Conservation (phyloP, 2,329 filamentous ascomycete species). For the Sarocladium kiliense region DNA sequence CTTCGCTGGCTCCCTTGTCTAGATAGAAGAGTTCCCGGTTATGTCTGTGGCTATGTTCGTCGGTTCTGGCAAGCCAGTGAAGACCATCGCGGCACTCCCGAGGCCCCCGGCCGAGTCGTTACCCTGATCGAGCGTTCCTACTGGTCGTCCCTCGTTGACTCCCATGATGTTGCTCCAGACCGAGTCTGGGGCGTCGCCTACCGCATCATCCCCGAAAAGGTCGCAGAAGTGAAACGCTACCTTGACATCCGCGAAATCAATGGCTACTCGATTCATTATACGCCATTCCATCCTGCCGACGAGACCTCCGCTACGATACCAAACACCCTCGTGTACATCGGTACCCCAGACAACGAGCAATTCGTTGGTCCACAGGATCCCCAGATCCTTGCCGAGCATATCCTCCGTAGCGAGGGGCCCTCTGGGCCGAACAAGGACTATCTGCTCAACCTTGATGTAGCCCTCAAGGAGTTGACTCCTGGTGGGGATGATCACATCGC, state of each 20-base stretch:
- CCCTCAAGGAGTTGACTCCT: slow-evolving; percentile 65
- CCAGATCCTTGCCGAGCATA: slow-evolving; percentile 72
- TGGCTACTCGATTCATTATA: slow-evolving; percentile 91
- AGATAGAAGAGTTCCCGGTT: slow-evolving; percentile 85
- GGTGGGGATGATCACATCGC: slow-evolving; percentile 84
- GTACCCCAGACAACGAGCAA: slow-evolving; percentile 86
- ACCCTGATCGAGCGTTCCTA: slow-evolving; percentile 82
- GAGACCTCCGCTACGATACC: slow-evolving; percentile 30
- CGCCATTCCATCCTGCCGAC: slow-evolving; percentile 63
- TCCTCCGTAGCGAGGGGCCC: slow-evolving; percentile 69
- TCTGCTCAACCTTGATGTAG: slow-evolving; percentile 71
- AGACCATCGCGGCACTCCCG: slow-evolving; percentile 89
- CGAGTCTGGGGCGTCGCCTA: slow-evolving; percentile 91
- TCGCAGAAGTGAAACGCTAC: slow-evolving; percentile 78
- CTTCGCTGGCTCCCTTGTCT: slow-evolving; percentile 9
- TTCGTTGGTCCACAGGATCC: slow-evolving; percentile 83
- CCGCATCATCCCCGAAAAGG: slow-evolving; percentile 67
- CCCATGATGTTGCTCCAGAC: slow-evolving; percentile 55
- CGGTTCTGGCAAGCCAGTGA: slow-evolving; percentile 92
- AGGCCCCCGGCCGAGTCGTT: slow-evolving; percentile 82
- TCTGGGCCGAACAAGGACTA: slow-evolving; percentile 92
- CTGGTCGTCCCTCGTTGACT: slow-evolving; percentile 73
- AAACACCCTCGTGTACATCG: slow-evolving; percentile 79
- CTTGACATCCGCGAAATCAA: slow-evolving; percentile 97
- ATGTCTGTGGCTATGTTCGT: slow-evolving; percentile 88